Conservation (phyloP, 1,139 yeast genomes). For the Suhomyces choctaworum region DNA sequence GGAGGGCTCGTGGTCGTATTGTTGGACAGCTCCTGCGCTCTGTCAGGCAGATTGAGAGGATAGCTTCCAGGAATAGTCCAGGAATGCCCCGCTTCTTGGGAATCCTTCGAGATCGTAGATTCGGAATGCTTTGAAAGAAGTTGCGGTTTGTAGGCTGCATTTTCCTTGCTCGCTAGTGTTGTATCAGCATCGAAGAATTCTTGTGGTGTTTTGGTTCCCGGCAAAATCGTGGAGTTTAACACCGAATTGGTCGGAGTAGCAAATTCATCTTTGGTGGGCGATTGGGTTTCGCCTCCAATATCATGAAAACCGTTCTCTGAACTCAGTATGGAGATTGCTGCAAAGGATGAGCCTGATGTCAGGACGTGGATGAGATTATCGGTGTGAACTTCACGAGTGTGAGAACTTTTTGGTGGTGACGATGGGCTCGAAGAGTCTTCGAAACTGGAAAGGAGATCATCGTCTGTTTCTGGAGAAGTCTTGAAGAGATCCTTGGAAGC, state of each 20-base stretch:
- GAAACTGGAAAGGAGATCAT: conserved; percentile 10
- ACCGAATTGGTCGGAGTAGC: conserved; percentile 29
- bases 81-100: conserved; percentile 9
- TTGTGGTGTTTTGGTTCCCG: conserved; percentile 7
- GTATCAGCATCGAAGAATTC: conserved; percentile 3
- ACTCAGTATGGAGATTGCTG: conserved; percentile 39
- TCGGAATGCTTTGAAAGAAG: conserved; percentile 4
- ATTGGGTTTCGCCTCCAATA: conserved; percentile 17
- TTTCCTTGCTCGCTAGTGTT: conserved; percentile 8
- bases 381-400: not conserved
- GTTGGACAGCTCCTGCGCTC: conserved; percentile 4
- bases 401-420: not conserved
- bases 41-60: conserved; percentile 20
- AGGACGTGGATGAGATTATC: conserved; percentile 24
- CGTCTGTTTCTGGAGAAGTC: conserved; percentile 2
- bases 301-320: conserved; percentile 19
- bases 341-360: conserved; percentile 42
- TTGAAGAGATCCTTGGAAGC: not conserved
- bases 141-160: conserved; percentile 12
- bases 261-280: conserved; percentile 11
- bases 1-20: conserved; percentile 5
- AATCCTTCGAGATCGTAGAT: conserved; percentile 5
- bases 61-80: conserved; percentile 27
- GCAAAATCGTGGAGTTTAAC: conserved; percentile 19
- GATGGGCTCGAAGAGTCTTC: conserved; percentile 7